phyloP scores from a whole-genome alignment of 148 eudicot species.

The Rhododendron ovatum region DNA sequence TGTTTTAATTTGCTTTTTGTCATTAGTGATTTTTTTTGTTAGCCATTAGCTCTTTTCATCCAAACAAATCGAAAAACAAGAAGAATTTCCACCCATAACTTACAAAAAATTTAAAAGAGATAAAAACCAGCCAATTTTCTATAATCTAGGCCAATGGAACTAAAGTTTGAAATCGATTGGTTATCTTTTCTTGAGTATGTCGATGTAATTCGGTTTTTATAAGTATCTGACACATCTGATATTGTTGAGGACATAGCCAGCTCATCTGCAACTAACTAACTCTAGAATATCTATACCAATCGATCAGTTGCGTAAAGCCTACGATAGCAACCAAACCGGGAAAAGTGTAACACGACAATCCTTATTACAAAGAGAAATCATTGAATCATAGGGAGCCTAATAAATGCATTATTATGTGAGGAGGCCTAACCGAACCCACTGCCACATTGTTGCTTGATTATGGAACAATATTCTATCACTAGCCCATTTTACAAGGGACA shows the following conservation, averaged over 20 bases:
- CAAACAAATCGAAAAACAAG: background rate
- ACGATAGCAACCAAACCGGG: no score
- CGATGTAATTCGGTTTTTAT: no score
- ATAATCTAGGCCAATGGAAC: background rate
- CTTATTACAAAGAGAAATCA: background rate
- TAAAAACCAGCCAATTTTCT: background rate
- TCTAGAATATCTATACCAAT: no score
- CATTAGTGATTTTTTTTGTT: background rate
- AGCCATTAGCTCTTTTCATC: background rate
- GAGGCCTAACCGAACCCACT: background rate
- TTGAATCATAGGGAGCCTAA: background rate
- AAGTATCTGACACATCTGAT: background rate
- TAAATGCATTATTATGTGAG: background rate
- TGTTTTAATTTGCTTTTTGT: no score
- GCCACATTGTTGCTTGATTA: background rate
- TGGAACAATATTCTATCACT: background rate
- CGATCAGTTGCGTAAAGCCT: no score
- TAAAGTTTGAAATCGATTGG: no score
- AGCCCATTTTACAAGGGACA: background rate
- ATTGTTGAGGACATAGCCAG: background rate
- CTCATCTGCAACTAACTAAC: background rate
- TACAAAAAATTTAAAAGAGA: background rate
- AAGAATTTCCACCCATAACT: background rate
- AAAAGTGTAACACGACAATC: no score
- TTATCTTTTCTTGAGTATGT: no score